A percentile compares a stretch with the other conserved stretches of the same genome.
Conservation (phyloP, 164 flowering plant genomes). For the Tinospora cordifolia region DNA sequence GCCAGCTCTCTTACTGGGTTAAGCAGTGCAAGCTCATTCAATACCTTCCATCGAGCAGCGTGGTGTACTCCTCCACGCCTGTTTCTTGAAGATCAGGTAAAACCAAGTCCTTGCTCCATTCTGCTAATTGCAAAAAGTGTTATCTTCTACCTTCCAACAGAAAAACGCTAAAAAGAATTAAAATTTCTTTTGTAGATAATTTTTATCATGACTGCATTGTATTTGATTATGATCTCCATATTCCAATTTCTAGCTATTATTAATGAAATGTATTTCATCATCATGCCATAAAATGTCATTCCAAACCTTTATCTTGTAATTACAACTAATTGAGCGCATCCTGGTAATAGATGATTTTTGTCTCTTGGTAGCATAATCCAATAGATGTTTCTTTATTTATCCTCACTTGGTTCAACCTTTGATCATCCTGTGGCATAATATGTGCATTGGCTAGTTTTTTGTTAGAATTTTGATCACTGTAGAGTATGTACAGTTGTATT, state of each 20-base stretch:
- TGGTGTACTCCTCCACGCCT: constrained; percentile 99
- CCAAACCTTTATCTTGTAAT: not conserved
- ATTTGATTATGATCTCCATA: not conserved
- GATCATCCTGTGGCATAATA: no score
- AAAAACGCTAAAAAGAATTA: not conserved
- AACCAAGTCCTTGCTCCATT: not conserved
- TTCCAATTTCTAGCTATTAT: not conserved
- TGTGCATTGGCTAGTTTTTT: no score
- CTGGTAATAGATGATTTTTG: not conserved
- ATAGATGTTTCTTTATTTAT: not conserved
- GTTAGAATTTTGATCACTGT: no score
- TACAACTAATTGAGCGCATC: not conserved
- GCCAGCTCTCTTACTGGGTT: constrained; percentile 88
- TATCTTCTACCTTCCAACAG: not conserved
- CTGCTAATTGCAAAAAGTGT: not conserved
- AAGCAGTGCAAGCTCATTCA: constrained; percentile 95
- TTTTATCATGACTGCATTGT: not conserved
- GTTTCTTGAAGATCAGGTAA: constrained; percentile 96
- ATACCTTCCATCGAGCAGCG: constrained; percentile 75
- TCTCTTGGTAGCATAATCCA: not conserved
- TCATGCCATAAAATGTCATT: not conserved
- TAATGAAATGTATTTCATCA: not conserved
- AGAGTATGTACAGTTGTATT: not conserved
- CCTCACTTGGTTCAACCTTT: no score
- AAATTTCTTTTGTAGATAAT: no score